Evolutionary conservation across 2,329 filamentous ascomycete species (phyloP), one percentile per base, ranked within the genome.

Genomic region (Nothophoma quercina): DNA sequence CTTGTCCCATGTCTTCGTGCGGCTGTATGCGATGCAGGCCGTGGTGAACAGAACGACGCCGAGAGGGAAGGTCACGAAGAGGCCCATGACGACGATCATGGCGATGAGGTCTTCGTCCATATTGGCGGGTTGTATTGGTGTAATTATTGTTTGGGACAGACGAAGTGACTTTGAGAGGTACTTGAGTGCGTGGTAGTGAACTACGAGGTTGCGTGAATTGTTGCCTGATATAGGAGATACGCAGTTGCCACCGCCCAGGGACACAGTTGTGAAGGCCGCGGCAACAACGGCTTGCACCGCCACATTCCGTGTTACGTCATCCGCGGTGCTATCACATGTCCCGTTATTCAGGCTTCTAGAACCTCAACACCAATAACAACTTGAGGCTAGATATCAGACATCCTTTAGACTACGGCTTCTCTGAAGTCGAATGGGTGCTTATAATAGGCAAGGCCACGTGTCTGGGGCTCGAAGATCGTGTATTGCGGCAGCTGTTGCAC

Each of bases 1-100:
- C 30, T 64, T 65, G 55, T 71, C 67, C 68, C 68, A 71, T 19
- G 59, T 59, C 51, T 69, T 69, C 51, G 68, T 70, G 59, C 68
- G 68, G 25, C 56, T 56, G 52, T 70, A 69, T 32, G 68, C 64
- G 32, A 67, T 51, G 53, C 61, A 62, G 42, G 56, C 51, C 4
- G 63, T 67, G 21, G 62, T 61, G 56, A 60, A 41, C 39, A 65
- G 43, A 43, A 67, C 59, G 16, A 62, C 51, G 34, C 63, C 38
- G 38, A 67, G 47, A 18, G 67, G 67, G 21, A 68, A 63, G 9
- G 60, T 51, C 29, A 69, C 57, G 36, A 68, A 63, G 32, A 66
- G 50, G 45, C 59, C 50, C 57, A 69, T 60, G 16, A 67, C 56
- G 51, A 57, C 55, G 56, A 58, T 50, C 43, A 66, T 51, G 19